A percentile compares a stretch with the other conserved stretches of the same genome.
These are phyloP conservation scores for Bimuria novae-zelandiae DNA, from an alignment of 2,329 filamentous ascomycete genomes.

Conservation along the genomic window DNA sequence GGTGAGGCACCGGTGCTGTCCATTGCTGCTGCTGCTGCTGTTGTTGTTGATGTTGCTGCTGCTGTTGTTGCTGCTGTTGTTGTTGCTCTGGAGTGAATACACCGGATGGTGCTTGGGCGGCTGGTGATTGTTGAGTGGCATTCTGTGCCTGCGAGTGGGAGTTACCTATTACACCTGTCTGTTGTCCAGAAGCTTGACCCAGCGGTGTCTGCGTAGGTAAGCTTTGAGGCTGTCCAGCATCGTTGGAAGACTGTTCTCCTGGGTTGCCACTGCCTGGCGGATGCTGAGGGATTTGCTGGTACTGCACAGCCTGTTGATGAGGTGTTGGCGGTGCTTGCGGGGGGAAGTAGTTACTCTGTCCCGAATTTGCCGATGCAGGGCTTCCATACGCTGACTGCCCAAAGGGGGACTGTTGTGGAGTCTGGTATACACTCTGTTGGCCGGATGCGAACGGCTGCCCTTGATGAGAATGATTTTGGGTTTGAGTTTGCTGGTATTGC, in stretches of 20 bases:
- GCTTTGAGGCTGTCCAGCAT: slow-evolving; percentile 4
- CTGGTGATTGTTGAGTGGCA: slow-evolving; percentile 17
- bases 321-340: slow-evolving; percentile 21
- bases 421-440: slow-evolving; percentile 24
- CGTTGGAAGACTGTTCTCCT: slow-evolving; percentile 17
- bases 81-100: slow-evolving; percentile 11
- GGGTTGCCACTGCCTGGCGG: slow-evolving; percentile 14
- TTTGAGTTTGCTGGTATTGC: slow-evolving; percentile 15
- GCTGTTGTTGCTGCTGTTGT: slow-evolving; percentile 15
- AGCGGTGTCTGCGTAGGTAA: slow-evolving; percentile 16
- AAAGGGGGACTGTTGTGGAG: slow-evolving; percentile 33
- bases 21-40: slow-evolving; percentile 19
- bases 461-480: slow-evolving; percentile 9
- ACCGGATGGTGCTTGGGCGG: slow-evolving; percentile 16
- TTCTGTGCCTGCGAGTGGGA: slow-evolving; percentile 12
- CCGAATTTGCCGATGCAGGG: slow-evolving; percentile 23
- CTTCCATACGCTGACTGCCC: slow-evolving; percentile 30
- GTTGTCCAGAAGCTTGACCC: slow-evolving; percentile 26
- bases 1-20: slow-evolving; percentile 4
- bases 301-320: slow-evolving; percentile 17
- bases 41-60: background rate
- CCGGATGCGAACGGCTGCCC: slow-evolving; percentile 7
- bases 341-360: slow-evolving; percentile 35
- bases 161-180: slow-evolving; percentile 31
- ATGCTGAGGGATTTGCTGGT: slow-evolving; percentile 11